A percentile compares a stretch with the other conserved stretches of the same genome.
Evolutionary conservation across 768 basidiomycete species (phyloP).

Genomic region (Panellus pusillus): DNA sequence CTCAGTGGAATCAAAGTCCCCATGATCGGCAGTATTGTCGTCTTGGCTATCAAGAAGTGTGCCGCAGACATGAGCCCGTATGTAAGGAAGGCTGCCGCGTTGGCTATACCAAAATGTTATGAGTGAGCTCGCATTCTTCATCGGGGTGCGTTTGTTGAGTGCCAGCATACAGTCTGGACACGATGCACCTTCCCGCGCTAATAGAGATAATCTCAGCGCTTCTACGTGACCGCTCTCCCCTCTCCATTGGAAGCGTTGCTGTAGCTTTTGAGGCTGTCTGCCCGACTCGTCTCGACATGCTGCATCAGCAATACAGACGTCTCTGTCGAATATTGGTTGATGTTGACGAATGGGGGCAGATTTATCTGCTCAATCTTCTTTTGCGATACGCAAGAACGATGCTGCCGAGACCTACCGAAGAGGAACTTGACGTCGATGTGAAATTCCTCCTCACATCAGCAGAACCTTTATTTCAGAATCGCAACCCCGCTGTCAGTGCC

Average conservation of each 20-base stretch:
- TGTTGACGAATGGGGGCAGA: conserved; percentile 96
- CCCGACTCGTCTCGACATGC: conserved; percentile 79
- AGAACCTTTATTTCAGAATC: conserved; percentile 79
- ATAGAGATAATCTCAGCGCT: conserved; percentile 65
- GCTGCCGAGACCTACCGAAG: conserved; percentile 63
- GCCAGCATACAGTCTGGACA: conserved; percentile 59
- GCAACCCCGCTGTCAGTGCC: conserved; percentile 78
- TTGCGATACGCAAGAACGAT: conserved; percentile 81
- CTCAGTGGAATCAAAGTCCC: conserved; percentile 89
- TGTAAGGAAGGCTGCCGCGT: conserved; percentile 89
- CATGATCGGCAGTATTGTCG: conserved; percentile 83
- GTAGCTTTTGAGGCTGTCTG: conserved; percentile 87
- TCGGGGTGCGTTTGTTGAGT: neutral
- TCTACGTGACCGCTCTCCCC: conserved; percentile 75
- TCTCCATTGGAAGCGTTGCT: conserved; percentile 84
- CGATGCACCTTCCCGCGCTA: conserved; percentile 68
- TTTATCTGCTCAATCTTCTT: conserved; percentile 74
- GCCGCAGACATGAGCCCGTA: conserved; percentile 91
- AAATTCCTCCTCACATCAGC: conserved; percentile 69
- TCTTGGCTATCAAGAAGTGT: conserved; percentile 89
- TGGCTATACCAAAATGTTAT: conserved; percentile 86
- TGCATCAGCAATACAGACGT: conserved; percentile 87
- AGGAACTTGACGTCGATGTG: conserved; percentile 77
- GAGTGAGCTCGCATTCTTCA: conserved; percentile 40
- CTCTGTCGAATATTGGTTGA: conserved; percentile 84